These are phyloP conservation scores for Violaceomyces palustris DNA, from an alignment of 1,284 basidiomycete species.

Conservation along the genomic window DNA sequence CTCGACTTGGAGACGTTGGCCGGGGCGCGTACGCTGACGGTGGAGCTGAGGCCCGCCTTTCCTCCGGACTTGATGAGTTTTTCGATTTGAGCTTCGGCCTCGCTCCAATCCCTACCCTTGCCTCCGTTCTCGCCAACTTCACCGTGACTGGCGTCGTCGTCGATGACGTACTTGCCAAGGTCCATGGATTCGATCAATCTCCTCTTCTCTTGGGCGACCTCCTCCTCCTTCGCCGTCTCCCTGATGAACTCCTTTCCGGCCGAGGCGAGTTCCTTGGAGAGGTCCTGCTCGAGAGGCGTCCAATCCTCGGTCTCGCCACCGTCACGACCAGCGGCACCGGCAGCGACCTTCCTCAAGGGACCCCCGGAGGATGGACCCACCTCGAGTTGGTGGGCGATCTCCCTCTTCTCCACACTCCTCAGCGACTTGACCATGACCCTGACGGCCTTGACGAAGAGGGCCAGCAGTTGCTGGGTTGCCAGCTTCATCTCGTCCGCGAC, in stretches of 20 bases:
- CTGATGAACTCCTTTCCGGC: constrained; percentile 31
- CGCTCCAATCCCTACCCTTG: constrained; percentile 29
- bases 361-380: constrained; percentile 17
- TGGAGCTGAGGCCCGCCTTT: constrained; percentile 25
- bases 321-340: constrained; percentile 4
- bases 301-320: constrained; percentile 6
- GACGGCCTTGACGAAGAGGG: constrained; percentile 84
- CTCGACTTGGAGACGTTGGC: constrained; percentile 26
- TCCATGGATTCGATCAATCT: constrained; percentile 37
- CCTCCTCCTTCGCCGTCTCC: constrained; percentile 9
- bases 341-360: constrained; percentile 8
- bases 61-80: constrained; percentile 22
- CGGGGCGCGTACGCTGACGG: too few species aligned
- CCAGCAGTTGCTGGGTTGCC: constrained; percentile 79
- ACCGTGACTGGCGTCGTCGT: too few species aligned
- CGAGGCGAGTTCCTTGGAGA: constrained; percentile 35
- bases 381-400: constrained; percentile 24
- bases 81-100: constrained; percentile 44
- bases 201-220: constrained; percentile 18
- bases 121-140: constrained; percentile 3
- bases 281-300: constrained; percentile 23
- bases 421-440: constrained; percentile 77
- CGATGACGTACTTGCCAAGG: constrained; percentile 36
- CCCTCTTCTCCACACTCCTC: constrained; percentile 69
- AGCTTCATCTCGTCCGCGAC: constrained; percentile 60